Evolutionary conservation across 495 filamentous ascomycete genomes (phyloP), one percentile per base, ranked within the genome.

Genomic region (Neurospora sp.): DNA sequence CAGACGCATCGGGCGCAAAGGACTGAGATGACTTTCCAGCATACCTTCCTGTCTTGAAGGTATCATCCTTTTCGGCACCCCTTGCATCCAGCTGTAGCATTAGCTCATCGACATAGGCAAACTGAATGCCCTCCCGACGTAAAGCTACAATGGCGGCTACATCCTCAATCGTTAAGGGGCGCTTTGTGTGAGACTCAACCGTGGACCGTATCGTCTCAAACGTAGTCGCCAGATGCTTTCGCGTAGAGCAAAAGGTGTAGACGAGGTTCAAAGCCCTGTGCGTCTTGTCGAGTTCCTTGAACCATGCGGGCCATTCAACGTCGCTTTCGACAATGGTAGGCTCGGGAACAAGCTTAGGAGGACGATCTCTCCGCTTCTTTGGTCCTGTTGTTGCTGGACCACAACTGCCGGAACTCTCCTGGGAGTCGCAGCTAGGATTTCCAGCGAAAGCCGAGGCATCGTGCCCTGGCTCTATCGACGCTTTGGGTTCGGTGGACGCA

Each of bases 241-340:
- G 90, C 9, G 95, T 94, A 77, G 90, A 95, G 80, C 92, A 94
- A 81, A 99, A 98, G 1, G 96, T 98, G 77, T 93, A 97, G 8
- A 98, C 93, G 5, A 98, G 81, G 76, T 97, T 98, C 71, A 99
- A 81, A 8, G 96, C 94, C 71, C 90, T 87, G 78, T 97, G 91
- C 0, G 89, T 92, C 77, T 92, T 90, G 7, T 90, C 88, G 9
- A 99, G 87, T 46, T 84, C 82, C 59, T 88, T 89, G 80, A 98
- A 92, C 70, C 85, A 82, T 1, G 87, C 85, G 0, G 96, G 95
- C 93, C 94, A 96, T 48, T 90, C 75, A 48, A 80, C 70, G 6
- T 41, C 41, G 42, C 69, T 69, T 48, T 71, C 69, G n/a, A 69
- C 73, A 39, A 70, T 18, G 11, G 48, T 20, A 7, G 65, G 14